phyloP scores from a whole-genome alignment of 2,329 filamentous ascomycete genomes.

The Cyphellophora europaea region DNA sequence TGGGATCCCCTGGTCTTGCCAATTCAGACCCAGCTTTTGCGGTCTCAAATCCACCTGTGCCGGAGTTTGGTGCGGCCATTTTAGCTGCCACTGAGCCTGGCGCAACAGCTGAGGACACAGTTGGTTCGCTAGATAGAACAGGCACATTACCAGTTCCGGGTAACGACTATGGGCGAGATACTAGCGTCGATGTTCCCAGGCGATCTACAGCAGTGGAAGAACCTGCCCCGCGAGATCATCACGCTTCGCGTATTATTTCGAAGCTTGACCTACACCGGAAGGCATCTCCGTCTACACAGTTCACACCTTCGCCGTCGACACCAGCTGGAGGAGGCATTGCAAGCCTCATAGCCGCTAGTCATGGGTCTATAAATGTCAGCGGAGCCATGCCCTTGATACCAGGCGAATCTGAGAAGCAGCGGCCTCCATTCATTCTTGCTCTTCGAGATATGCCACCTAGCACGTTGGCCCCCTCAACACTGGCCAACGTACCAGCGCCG shows the following conservation, averaged over 20 bases:
- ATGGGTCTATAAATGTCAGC: constrained; percentile 63
- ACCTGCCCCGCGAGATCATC: constrained; percentile 67
- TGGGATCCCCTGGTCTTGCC: constrained; percentile 37
- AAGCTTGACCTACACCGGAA: constrained; percentile 86
- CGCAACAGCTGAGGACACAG: constrained; percentile 43
- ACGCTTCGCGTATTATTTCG: constrained; percentile 81
- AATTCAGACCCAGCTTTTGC: constrained; percentile 68
- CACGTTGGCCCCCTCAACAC: constrained; percentile 68
- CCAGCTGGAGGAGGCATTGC: constrained; percentile 60
- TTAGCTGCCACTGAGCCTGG: constrained; percentile 53
- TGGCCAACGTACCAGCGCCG: constrained; percentile 72
- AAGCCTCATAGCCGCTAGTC: constrained; percentile 75
- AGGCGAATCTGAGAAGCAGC: constrained; percentile 26
- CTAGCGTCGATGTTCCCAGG: constrained; percentile 62
- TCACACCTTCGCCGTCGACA: constrained; percentile 21
- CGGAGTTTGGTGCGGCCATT: constrained; percentile 79
- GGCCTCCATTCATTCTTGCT: constrained; percentile 21
- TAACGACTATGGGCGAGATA: constrained; percentile 49
- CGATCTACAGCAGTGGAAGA: constrained; percentile 52
- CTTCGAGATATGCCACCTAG: constrained; percentile 43
- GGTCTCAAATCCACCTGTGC: constrained; percentile 76
- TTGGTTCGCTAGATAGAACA: constrained; percentile 48
- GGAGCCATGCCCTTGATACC: constrained; percentile 33
- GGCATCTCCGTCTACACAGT: constrained; percentile 46
- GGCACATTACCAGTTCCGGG: constrained; percentile 58